Percentiles rank a stretch among this genome's conserved stretches.
phyloP scores from a whole-genome alignment of 345 rosid genomes.

The Cardamine chenopodiifolia region DNA sequence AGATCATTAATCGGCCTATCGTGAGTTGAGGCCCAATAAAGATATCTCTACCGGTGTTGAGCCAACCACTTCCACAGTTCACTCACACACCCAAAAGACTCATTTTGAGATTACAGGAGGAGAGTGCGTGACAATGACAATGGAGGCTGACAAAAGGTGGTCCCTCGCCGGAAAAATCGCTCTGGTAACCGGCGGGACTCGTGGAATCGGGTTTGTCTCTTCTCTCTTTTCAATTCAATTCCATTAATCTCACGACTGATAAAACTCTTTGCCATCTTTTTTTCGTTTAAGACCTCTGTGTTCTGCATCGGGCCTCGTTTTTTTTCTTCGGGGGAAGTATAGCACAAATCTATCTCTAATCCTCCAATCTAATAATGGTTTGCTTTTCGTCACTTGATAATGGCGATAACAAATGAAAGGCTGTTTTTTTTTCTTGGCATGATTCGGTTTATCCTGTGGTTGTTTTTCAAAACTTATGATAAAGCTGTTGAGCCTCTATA shows the following conservation, averaged over 20 bases:
- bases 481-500: background rate
- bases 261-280: background rate
- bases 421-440: background rate
- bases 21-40: background rate
- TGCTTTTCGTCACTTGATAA: background rate
- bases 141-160: slow-evolving; percentile 51
- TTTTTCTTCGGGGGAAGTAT: background rate
- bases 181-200: slow-evolving; percentile 87
- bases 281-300: background rate
- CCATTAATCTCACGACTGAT: background rate
- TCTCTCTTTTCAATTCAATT: background rate
- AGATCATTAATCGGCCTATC: slow-evolving; percentile 8
- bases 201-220: slow-evolving; percentile 73
- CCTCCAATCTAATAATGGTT: background rate
- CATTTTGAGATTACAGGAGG: slow-evolving; percentile 25
- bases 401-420: background rate
- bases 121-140: slow-evolving; percentile 37
- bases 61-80: background rate
- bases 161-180: slow-evolving; percentile 71
- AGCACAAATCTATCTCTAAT: background rate
- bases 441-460: slow-evolving; percentile 2
- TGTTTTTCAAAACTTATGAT: background rate
- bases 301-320: background rate
- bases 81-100: background rate
- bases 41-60: background rate